phyloP scores from a whole-genome alignment of 345 rosid genomes.

The Schrenkiella parvula region DNA sequence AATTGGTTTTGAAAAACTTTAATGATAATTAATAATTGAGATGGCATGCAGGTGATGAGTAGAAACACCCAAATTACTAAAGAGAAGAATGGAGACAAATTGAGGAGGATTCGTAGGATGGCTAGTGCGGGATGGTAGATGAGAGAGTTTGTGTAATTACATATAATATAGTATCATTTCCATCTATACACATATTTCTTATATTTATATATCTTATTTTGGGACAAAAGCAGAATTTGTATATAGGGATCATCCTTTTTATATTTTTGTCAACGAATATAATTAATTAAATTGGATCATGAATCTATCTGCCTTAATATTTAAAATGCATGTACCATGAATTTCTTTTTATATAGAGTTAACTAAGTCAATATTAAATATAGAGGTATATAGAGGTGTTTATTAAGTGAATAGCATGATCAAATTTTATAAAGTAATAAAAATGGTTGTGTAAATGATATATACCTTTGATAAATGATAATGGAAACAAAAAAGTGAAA shows the following conservation, averaged over 20 bases:
- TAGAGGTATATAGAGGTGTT: too few relatives aligned
- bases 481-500: too few relatives aligned
- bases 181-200: constrained; percentile 7
- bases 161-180: neutral
- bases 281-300: neutral
- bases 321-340: too few relatives aligned
- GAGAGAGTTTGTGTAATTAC: neutral
- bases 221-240: neutral
- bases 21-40: neutral
- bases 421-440: too few relatives aligned
- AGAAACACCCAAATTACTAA: constrained; percentile 31
- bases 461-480: too few relatives aligned
- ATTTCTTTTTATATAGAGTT: too few relatives aligned
- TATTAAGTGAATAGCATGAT: too few relatives aligned
- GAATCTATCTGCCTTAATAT: neutral
- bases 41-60: constrained; percentile 36
- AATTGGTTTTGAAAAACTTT: neutral
- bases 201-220: neutral
- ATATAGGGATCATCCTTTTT: neutral
- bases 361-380: too few relatives aligned
- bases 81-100: constrained; percentile 43
- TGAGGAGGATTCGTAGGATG: constrained; percentile 52
- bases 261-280: neutral
- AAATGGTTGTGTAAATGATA: too few relatives aligned
- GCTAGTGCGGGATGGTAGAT: constrained; percentile 56